phyloP scores from a whole-genome alignment of 768 basidiomycete species.

The Agrocybe pediades region DNA sequence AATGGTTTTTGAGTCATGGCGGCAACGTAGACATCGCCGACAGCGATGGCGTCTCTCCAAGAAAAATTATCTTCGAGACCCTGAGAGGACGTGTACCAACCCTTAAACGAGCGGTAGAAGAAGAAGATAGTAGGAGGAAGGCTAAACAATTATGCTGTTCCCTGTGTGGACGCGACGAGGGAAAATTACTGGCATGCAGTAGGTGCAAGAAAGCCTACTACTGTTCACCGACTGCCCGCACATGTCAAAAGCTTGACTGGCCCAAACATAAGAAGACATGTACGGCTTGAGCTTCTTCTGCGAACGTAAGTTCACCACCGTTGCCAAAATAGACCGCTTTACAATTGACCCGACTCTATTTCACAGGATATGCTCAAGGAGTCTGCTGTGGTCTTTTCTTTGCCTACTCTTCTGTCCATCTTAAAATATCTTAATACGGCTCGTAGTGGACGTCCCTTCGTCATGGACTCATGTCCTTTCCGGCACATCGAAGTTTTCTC shows the following conservation, averaged over 20 bases:
- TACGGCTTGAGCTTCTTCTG: conserved; percentile 18
- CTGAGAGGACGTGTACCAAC: conserved; percentile 6
- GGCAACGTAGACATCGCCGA: conserved; percentile 43
- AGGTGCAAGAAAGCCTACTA: conserved; percentile 37
- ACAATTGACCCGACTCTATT: background rate
- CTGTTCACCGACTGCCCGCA: conserved; percentile 28
- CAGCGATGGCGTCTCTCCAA: conserved; percentile 34
- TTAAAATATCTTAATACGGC: no score
- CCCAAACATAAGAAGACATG: conserved; percentile 39
- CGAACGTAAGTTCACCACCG: background rate
- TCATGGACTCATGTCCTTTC: no score
- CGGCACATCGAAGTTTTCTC: conserved; percentile 10
- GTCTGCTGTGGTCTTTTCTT: background rate
- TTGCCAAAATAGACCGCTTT: no score
- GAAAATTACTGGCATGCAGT: conserved; percentile 29
- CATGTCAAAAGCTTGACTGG: conserved; percentile 43
- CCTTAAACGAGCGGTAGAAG: conserved; percentile 21
- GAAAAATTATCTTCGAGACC: conserved; percentile 19
- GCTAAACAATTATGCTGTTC: conserved; percentile 28
- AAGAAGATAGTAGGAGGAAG: conserved; percentile 33
- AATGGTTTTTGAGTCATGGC: conserved; percentile 44
- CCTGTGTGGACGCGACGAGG: conserved; percentile 33
- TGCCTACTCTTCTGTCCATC: no score
- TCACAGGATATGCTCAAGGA: background rate
- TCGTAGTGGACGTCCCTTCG: no score